Evolutionary conservation across 768 basidiomycete genomes (phyloP), one percentile per base, ranked within the genome.

Genomic region (Cystobasidium onofrii): DNA sequence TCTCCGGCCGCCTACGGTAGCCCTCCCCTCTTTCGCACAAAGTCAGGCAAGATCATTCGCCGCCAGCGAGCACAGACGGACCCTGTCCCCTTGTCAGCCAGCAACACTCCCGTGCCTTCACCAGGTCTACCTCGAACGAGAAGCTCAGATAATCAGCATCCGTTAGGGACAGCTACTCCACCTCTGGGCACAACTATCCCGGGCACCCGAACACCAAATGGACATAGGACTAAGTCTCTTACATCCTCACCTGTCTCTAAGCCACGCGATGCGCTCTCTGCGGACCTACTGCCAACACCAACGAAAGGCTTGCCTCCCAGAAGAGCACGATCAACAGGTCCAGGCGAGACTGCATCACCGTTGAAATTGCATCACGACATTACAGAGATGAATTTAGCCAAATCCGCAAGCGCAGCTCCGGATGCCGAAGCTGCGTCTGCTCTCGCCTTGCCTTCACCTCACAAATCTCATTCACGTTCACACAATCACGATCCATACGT

Each of bases 61-160:
- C 50, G 69, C 7, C 69, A 71, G 39, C 50, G 69, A 34, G 52
- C 69, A n/a, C 33, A 71, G 34, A 71, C 69, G 20, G 69, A 71
- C 13, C 69, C 69, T n/a, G 55, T 36, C 18, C 17, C 65, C 7
- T 46, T 67, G 29, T 46, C 65, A 2, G 23, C 1, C 23, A 13
- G 12, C 6, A 34, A 27, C 15, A 27, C 57, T 12, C 57, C 33
- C 27, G 6, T 60, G 23, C 29, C 57, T 12, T 29, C 57, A 20
- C 57, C 57, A 29, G 33, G 29, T 29, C 57, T 60, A 9, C 57
- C 57, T 60, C 57, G 57, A 15, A 60, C 57, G 31, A 27, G 57
- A 29, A 60, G 57, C 33, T 60, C 57, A 25, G 57, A 60, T 13
- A 60, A 4, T 60, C 29, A 34, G 25, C 57, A 60, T 60, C 57